Base-by-base conservation (phyloP, 176 grass and related monocot species). In the Microstegium vimineum region DNA sequence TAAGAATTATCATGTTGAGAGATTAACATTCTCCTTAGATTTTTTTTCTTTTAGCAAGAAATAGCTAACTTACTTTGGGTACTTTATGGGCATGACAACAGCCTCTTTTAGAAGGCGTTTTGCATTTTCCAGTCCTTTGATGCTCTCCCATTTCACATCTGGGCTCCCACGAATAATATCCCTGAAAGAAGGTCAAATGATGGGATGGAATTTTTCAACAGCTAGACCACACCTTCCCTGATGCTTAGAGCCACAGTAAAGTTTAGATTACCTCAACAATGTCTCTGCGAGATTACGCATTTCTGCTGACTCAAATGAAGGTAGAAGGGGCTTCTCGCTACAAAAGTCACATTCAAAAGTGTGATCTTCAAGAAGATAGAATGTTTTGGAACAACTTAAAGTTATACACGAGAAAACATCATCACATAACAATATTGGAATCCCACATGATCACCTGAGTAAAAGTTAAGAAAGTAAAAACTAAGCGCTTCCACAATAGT, bases 121-220 rank as follows among this genome's bases (percentile, higher is more conserved):
- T 71, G 89, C 92, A 84, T 78, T 95, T 75, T 90, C 95, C 65
- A 98, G 86, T 56, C 95, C 95, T 89, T 94, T 98, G 83, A 95
- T 98, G 89, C 90, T 93, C 84, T 98, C 95, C 95, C 95, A 98
- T 80, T 94, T 92, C 52, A 94, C 95, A 94, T 98, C 95, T 84
- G 95, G 92, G 5, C 36, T 6, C 5, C 36, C 2, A 6, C 36
- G 5, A 37, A 37, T 37, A 37, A 37, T 37, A 37, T 37, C 36
- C 36, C 2, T 37, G 36, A 6, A 37, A 37, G 36, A 37, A 37
- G 36, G 36, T 37, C 36, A 37, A 37, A 37, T 37, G 36, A 37
- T 37, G 36, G 36, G 36, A 37, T 37, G 1, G 7, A 37, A 37
- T 37, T 1, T 37, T 37, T 37, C 36, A 37, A 37, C 5, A 37